Percentiles rank a stretch among this genome's conserved stretches.
Conservation (phyloP, 208 protist species). For the Endotrypanum monterogeii region DNA sequence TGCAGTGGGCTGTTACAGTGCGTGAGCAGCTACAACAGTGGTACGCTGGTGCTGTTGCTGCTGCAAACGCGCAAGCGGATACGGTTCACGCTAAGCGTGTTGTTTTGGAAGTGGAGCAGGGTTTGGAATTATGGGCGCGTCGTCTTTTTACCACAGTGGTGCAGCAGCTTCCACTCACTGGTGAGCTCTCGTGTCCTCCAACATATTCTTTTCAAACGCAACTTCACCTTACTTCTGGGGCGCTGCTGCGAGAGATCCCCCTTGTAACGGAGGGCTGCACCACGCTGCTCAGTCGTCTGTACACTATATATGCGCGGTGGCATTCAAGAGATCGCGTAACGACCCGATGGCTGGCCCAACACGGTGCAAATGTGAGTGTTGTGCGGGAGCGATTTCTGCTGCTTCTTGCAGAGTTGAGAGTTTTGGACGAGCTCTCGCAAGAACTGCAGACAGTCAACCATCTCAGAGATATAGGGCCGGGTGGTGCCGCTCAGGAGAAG, state of each 20-base stretch:
- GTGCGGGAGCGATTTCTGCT: conserved; percentile 9
- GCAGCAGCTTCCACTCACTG: conserved; percentile 1
- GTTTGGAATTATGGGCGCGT: conserved; percentile 13
- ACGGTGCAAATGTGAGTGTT: conserved; percentile 29
- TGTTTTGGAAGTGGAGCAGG: conserved; percentile 11
- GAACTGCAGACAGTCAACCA: not conserved
- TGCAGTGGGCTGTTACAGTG: conserved; percentile 15
- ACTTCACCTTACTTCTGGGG: not conserved
- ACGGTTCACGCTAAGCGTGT: conserved; percentile 10
- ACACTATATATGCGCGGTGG: conserved; percentile 11
- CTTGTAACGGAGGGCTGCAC: conserved; percentile 10
- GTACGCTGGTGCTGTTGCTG: conserved; percentile 1
- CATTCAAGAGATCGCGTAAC: conserved; percentile 26
- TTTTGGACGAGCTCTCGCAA: conserved; percentile 11
- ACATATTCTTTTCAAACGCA: not conserved
- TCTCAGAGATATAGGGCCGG: not conserved
- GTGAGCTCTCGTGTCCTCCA: not conserved
- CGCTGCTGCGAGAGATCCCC: conserved; percentile 17
- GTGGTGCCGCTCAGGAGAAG: not conserved
- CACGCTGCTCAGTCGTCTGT: conserved; percentile 9
- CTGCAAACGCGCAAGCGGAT: not conserved
- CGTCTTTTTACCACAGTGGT: not conserved
- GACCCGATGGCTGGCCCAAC: conserved; percentile 24
- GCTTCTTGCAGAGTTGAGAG: conserved; percentile 18
- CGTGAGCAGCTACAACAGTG: conserved; percentile 17